These are phyloP conservation scores for Trypanosoma vivax DNA, from an alignment of 208 protist species.

Conservation along the genomic window DNA sequence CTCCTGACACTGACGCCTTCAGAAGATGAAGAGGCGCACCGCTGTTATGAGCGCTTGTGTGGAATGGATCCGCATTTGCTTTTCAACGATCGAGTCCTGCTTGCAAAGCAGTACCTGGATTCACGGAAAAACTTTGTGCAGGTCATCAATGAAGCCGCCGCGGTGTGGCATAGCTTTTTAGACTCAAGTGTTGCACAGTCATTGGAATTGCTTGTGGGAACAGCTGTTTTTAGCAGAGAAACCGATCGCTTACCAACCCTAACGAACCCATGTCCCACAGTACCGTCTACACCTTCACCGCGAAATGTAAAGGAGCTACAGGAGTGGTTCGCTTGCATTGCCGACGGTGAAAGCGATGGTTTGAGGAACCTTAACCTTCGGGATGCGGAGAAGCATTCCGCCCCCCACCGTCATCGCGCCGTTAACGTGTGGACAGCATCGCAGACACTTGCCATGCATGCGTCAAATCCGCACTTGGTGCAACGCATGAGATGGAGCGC, in stretches of 20 bases:
- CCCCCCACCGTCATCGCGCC: background rate
- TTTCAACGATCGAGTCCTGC: slow-evolving; percentile 21
- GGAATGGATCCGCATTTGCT: slow-evolving; percentile 26
- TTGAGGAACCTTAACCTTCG: background rate
- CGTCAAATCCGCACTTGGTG: background rate
- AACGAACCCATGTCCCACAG: background rate
- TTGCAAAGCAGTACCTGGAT: slow-evolving; percentile 30
- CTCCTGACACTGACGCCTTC: slow-evolving; percentile 29
- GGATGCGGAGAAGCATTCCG: background rate
- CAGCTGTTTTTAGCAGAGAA: background rate
- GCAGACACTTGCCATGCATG: background rate
- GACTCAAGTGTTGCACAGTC: background rate
- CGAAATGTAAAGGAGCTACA: background rate
- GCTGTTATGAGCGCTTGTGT: slow-evolving; percentile 20
- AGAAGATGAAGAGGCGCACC: slow-evolving; percentile 20
- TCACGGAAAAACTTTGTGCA: slow-evolving; percentile 14
- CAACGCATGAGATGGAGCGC: slow-evolving; percentile 12
- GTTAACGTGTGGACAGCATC: background rate
- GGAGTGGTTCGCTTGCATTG: background rate
- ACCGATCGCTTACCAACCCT: background rate
- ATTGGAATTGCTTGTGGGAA: background rate
- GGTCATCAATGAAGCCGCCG: slow-evolving; percentile 8
- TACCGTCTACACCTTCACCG: background rate
- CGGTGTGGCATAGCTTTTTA: slow-evolving; percentile 6
- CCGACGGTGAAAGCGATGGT: background rate